These are phyloP conservation scores for Irpex sp. DNA, from an alignment of 1,284 basidiomycete species.

Conservation along the genomic window DNA sequence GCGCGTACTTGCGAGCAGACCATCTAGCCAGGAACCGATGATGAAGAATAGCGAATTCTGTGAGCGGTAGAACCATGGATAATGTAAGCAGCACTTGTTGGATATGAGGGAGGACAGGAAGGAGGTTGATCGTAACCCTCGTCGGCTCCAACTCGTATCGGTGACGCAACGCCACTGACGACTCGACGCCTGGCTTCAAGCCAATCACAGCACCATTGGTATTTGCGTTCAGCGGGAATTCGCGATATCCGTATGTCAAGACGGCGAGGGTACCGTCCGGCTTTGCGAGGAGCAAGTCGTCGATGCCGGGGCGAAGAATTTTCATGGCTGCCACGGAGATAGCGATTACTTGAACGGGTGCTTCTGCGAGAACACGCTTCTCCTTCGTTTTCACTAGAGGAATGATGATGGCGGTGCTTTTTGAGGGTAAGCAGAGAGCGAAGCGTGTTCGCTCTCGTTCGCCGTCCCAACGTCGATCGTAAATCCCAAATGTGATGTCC, in stretches of 20 bases:
- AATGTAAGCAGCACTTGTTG: conserved; percentile 58
- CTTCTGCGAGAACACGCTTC: conserved; percentile 38
- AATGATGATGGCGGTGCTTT: conserved; percentile 47
- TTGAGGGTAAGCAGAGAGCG: conserved; percentile 52
- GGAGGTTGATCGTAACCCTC: conserved; percentile 24
- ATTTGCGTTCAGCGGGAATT: conserved; percentile 37
- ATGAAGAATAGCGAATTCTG: conserved; percentile 56
- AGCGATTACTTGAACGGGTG: conserved; percentile 40
- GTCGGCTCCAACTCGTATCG: conserved; percentile 17
- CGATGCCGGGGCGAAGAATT: conserved; percentile 56
- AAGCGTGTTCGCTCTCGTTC: conserved; percentile 47
- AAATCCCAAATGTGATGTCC: conserved; percentile 52
- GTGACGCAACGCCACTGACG: conserved; percentile 21
- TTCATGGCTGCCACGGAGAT: conserved; percentile 55
- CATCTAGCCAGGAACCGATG: conserved; percentile 52
- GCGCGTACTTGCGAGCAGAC: conserved; percentile 40
- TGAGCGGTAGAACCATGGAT: conserved; percentile 53
- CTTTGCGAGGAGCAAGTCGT: conserved; percentile 67
- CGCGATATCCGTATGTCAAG: conserved; percentile 56
- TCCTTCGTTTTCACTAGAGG: conserved; percentile 37
- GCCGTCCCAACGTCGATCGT: conserved; percentile 67
- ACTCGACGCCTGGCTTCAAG: conserved; percentile 22
- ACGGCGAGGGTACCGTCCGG: conserved; percentile 49
- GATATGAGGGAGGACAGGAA: conserved; percentile 40
- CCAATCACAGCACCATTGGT: conserved; percentile 7